A percentile compares a stretch with the other conserved stretches of the same genome.
phyloP scores from a whole-genome alignment of 371 early-diverging fungal species.

The Syncephalastrum contaminatum region DNA sequence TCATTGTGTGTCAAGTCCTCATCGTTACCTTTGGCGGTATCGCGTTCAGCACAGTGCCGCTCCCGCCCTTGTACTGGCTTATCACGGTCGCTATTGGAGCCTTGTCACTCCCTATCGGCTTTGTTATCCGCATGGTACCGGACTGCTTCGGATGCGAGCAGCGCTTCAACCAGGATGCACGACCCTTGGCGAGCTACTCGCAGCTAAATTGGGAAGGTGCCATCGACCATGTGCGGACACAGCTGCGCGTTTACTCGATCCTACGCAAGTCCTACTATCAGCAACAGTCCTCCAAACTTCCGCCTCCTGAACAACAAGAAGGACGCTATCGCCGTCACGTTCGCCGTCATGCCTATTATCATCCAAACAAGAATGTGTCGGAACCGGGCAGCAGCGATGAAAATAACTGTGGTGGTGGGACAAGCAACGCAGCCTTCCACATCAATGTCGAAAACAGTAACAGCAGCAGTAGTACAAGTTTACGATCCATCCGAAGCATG shows the following conservation, averaged over 20 bases:
- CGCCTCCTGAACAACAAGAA: too few species aligned
- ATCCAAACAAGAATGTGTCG: too few species aligned
- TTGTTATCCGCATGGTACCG: slow-evolving; percentile 79
- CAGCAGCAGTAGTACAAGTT: too few species aligned
- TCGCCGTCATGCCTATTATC: too few species aligned
- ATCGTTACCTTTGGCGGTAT: slow-evolving; percentile 89
- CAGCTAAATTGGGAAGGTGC: slow-evolving; percentile 62
- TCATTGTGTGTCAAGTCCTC: slow-evolving; percentile 71
- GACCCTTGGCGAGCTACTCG: slow-evolving; percentile 53
- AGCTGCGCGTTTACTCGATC: slow-evolving; percentile 48
- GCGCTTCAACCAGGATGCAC: slow-evolving; percentile 54
- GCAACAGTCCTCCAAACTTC: slow-evolving; percentile 3
- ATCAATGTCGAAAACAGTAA: too few species aligned
- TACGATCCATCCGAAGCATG: too few species aligned
- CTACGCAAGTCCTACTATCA: slow-evolving; percentile 27
- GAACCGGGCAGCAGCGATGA: too few species aligned
- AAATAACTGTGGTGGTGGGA: too few species aligned
- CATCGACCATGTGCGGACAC: slow-evolving; percentile 45
- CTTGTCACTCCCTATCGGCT: slow-evolving; percentile 81
- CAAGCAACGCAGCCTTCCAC: too few species aligned
- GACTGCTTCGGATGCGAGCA: slow-evolving; percentile 43
- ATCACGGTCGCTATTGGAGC: slow-evolving; percentile 73
- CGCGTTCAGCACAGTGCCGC: slow-evolving; percentile 81
- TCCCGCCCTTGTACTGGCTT: slow-evolving; percentile 77
- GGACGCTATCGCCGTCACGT: too few species aligned